Conservation (phyloP, 305 asterid species). For the Fraxinus sp. region DNA sequence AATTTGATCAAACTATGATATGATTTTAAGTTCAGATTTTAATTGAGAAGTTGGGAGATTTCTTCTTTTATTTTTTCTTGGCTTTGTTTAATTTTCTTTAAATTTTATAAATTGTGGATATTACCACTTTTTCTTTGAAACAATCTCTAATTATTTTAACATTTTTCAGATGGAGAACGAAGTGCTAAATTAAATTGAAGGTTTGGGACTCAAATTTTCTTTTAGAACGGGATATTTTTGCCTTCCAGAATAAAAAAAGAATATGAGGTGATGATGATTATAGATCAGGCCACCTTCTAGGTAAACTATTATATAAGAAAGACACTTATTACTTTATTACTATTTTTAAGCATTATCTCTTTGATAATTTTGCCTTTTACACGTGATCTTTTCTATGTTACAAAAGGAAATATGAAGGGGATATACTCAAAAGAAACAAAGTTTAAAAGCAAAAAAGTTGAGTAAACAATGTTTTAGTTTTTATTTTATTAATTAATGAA, state of each 20-base stretch:
- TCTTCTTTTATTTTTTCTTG: neutral
- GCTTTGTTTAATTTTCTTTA: neutral
- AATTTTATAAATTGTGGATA: too few species aligned
- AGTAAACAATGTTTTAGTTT: neutral
- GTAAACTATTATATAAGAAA: too few species aligned
- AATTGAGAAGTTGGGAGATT: neutral
- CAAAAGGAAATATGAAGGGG: neutral
- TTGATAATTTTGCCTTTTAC: neutral
- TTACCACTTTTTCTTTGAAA: neutral
- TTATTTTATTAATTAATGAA: too few species aligned
- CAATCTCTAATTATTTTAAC: neutral
- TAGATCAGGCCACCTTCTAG: too few species aligned
- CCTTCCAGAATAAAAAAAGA: too few species aligned
- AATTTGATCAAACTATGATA: neutral
- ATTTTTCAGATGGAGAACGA: neutral
- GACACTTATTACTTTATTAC: neutral
- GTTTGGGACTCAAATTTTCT: neutral
- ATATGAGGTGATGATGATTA: too few species aligned
- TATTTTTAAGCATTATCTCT: neutral
- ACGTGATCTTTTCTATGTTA: neutral
- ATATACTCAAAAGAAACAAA: neutral
- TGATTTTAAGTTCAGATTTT: too few species aligned
- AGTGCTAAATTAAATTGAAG: neutral
- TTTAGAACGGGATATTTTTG: too few species aligned
- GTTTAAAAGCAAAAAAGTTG: neutral